A percentile compares a stretch with the other conserved stretches of the same genome.
phyloP scores from a whole-genome alignment of 345 rosid species.

The Salix dunnii region DNA sequence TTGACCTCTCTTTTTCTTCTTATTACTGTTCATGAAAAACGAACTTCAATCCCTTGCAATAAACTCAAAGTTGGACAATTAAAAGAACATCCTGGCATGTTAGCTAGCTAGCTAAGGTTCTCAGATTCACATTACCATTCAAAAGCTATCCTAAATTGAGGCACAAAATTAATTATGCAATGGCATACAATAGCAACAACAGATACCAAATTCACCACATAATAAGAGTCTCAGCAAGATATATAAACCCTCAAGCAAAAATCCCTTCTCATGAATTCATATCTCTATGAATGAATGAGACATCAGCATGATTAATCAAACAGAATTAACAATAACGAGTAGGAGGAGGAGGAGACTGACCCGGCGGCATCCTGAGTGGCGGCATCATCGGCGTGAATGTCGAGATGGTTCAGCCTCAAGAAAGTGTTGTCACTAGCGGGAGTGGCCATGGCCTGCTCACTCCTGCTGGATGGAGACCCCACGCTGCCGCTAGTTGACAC shows the following conservation, averaged over 20 bases:
- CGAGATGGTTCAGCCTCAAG: conserved; percentile 64
- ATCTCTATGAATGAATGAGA: not conserved
- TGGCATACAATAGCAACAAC: not conserved
- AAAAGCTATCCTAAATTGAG: not conserved
- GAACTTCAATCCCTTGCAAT: not conserved
- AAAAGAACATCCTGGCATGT: not conserved
- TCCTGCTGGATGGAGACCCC: conserved; percentile 90
- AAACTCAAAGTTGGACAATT: not conserved
- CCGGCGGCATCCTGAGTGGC: conserved; percentile 77
- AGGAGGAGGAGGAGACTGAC: conserved; percentile 26
- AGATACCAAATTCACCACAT: not conserved
- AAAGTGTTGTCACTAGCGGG: conserved; percentile 71
- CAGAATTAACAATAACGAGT: not conserved
- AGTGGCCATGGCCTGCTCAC: conserved; percentile 61
- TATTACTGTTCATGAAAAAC: conserved; percentile 38
- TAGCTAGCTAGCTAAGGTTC: not conserved
- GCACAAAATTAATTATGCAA: not conserved
- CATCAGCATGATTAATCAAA: conserved; percentile 13
- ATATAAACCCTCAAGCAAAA: conserved; percentile 14
- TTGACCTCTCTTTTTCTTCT: conserved; percentile 91
- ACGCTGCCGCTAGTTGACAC: conserved; percentile 88
- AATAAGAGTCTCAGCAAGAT: not conserved
- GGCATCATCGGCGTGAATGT: conserved; percentile 88
- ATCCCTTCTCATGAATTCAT: not conserved
- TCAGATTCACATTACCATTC: not conserved